Evolutionary conservation across 352 stramenopile genomes (phyloP), one percentile per base, ranked within the genome.

Genomic region (Phytophthora meadii): DNA sequence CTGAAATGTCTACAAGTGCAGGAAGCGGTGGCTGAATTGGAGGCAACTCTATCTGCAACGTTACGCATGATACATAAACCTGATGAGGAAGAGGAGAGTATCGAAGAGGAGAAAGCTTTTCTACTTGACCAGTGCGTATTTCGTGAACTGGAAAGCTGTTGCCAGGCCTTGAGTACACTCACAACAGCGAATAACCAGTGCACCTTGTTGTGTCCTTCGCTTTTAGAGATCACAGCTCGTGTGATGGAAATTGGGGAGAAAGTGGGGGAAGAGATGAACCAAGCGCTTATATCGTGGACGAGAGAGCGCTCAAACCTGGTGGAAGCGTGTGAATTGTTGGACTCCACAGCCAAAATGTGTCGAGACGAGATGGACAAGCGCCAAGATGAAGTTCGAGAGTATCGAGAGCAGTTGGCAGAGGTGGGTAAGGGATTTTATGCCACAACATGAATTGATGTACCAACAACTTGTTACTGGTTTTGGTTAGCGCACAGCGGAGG

Each of bases 321-420:
- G 0, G 58, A 57, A 3, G 64, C 79, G 1, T 74, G 66, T 39
- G 27, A 66, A 11, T 52, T 58, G n/a, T 47, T 89, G 19, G 59
- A 87, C 25, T 52, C 61, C 3, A 76, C 80, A 0, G 62, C 64
- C 25, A 40, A 25, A 15, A 34, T 78, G 30, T 87, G 76, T 17
- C 65, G 74, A 34, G 10, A 66, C 2, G 76, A 81, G 41, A 77
- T 86, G 66, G 50, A 70, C 4, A 76, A 77, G 37, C 55, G 75
- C 28, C 75, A 86, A 24, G 44, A 59, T 0, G 57, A 74, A 22
- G 37, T 76, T 39, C 45, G 51, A 32, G 55, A 72, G 9, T 71
- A 36, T 19, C 55, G 65, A 52, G 46, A 54, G n/a, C 42, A 67
- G 22, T 56, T 82, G n/a, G 11, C 55, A 25, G 59, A 79, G 70